Base-by-base conservation (phyloP, 805 yeast species). In the Nakazawaea wyomingensis region DNA sequence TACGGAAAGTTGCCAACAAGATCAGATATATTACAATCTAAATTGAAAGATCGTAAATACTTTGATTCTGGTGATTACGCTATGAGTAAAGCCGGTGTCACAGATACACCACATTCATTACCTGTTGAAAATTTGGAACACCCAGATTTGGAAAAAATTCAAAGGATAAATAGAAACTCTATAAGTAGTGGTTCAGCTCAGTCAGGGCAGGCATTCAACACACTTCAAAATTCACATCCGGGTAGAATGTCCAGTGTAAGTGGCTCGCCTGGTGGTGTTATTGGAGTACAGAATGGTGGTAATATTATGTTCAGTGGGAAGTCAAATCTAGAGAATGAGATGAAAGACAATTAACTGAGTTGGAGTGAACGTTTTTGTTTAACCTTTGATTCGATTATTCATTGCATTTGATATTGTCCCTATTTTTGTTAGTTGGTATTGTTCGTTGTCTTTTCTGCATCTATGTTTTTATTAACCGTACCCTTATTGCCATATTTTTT, bases 61-160 rank as follows among this genome's bases (percentile, higher is more conserved):
- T 90, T 89, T 56, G 97, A 89, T 57, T 84, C 95, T 48, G 96
- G 96, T 8, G 97, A 89, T 63, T 89, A 89, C 61, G 96, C 96
- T 9, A 75, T 89, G 74, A 85, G 80, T 52, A 81, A 71, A 59
- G 85, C 80, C 2, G 87, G 87, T 6, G 68, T 69, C 10, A 62
- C 64, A 5, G 43, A 44, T 17, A 16, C 22, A 20, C 37, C 42
- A 22, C 11, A 57, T 61, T 34, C 43, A 8, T 7, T 28, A 5
- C 47, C 43, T 11, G 43, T 44, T 17, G 67, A 65, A 10, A 61
- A 66, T 2, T 54, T 74, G 56, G 66, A 65, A 37, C 72, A 70
- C 46, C 80, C 81, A 4, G 72, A 73, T 46, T 77, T 78, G 34
- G 82, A 77, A 50, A 70, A 73, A 56, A 80, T 79, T 38, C 74